A percentile compares a stretch with the other conserved stretches of the same genome.
Evolutionary conservation across 2,329 filamentous ascomycete species (phyloP).

Genomic region (Aspergillus floridensis): DNA sequence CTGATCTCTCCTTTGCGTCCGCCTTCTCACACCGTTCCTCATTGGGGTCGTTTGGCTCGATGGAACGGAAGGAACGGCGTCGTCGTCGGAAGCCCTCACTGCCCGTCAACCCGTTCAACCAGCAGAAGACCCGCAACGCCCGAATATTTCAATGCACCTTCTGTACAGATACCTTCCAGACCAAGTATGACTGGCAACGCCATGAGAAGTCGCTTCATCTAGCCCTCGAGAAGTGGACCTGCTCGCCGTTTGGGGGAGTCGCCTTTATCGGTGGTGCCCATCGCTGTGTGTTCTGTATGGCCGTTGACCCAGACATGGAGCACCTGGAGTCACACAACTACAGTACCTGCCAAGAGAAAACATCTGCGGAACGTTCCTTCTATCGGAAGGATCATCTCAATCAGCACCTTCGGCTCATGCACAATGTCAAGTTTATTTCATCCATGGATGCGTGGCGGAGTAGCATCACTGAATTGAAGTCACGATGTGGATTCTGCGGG

Average conservation of each 20-base stretch:
- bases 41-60: conserved; percentile 55
- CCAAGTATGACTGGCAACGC: conserved; percentile 60
- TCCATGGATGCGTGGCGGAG: conserved; percentile 61
- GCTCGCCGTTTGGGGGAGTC: conserved; percentile 57
- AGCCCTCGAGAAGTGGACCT: conserved; percentile 59
- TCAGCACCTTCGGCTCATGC: conserved; percentile 61
- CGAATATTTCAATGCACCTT: conserved; percentile 60
- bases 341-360: conserved; percentile 59
- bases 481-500: conserved; percentile 46
- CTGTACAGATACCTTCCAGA: conserved; percentile 56
- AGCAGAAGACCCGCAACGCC: conserved; percentile 40
- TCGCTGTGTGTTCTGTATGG: conserved; percentile 60
- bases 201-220: conserved; percentile 60
- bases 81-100: conserved; percentile 51
- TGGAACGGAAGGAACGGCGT: conserved; percentile 58
- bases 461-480: conserved; percentile 53
- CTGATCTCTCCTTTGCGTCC: conserved; percentile 55
- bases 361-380: conserved; percentile 58
- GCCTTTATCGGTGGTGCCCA: conserved; percentile 50
- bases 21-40: conserved; percentile 57
- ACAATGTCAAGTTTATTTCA: conserved; percentile 54
- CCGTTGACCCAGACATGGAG: conserved; percentile 51
- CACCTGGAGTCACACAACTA: conserved; percentile 62
- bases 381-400: conserved; percentile 63
- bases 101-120: conserved; percentile 40